Percentiles rank a stretch among this genome's conserved stretches.
Evolutionary conservation across 2,329 filamentous ascomycete species (phyloP).

Genomic region (Dothideomycetes sp.): DNA sequence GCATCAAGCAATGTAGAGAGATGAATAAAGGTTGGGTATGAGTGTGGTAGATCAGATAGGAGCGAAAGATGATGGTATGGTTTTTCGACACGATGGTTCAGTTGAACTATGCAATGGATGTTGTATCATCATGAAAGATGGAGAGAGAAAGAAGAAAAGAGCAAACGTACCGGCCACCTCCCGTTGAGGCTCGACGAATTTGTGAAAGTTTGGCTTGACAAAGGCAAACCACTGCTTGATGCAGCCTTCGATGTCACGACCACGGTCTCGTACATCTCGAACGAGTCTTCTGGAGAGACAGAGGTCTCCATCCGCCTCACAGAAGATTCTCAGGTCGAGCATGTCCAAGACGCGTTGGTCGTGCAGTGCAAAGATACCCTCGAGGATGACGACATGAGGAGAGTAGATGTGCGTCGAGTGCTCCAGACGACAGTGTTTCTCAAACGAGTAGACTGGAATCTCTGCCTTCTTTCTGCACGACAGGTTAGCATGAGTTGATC

Average conservation of each 20-base stretch:
- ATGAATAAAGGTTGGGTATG: constrained; percentile 4
- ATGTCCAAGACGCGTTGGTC: constrained; percentile 77
- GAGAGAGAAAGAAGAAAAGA: constrained; percentile 3
- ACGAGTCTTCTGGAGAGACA: constrained; percentile 80
- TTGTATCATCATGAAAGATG: constrained; percentile 27
- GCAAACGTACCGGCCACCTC: constrained; percentile 62
- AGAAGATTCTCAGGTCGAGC: constrained; percentile 91
- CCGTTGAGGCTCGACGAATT: constrained; percentile 85
- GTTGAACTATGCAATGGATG: constrained; percentile 33
- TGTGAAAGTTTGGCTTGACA: constrained; percentile 94
- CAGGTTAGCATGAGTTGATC: constrained; percentile 13
- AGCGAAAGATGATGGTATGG: constrained; percentile 27
- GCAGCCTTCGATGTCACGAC: constrained; percentile 84
- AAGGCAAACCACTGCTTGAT: constrained; percentile 97
- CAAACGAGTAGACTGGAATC: constrained; percentile 91
- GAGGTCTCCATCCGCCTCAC: constrained; percentile 89
- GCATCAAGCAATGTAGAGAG: not conserved
- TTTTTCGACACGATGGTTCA: constrained; percentile 30
- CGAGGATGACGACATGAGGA: constrained; percentile 86
- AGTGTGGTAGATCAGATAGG: constrained; percentile 23
- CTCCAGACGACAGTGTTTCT: constrained; percentile 72
- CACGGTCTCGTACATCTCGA: constrained; percentile 81
- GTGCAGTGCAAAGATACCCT: constrained; percentile 92
- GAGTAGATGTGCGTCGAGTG: constrained; percentile 88
- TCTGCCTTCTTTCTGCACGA: constrained; percentile 66